Evolutionary conservation across 2,329 filamentous ascomycete genomes (phyloP).

Genomic region (Penicillium verrucosum): DNA sequence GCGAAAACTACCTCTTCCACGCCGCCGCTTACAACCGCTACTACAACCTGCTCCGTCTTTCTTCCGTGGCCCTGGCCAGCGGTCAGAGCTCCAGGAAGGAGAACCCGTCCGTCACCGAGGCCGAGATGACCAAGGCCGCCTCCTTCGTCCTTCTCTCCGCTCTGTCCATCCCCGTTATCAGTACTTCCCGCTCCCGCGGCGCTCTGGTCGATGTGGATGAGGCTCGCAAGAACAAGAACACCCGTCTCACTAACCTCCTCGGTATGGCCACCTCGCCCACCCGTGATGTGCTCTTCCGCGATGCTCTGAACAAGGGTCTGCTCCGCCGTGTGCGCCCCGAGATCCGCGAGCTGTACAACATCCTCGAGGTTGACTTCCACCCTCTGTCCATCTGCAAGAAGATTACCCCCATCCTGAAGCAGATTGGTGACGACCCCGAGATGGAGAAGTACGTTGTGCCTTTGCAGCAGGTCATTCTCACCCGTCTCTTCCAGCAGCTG

Average conservation of each 20-base stretch:
- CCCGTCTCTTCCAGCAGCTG: conserved; percentile 95
- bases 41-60: conserved; percentile 93
- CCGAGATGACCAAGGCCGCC: conserved; percentile 87
- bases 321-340: conserved; percentile 89
- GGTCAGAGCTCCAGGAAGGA: conserved; percentile 91
- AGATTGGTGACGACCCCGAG: conserved; percentile 90
- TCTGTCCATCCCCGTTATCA: conserved; percentile 97
- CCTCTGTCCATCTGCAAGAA: conserved; percentile 98
- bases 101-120: conserved; percentile 83
- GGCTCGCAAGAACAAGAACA: conserved; percentile 98
- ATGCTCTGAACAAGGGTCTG: conserved; percentile 90
- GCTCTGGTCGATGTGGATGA: conserved; percentile 96
- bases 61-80: conserved; percentile 73
- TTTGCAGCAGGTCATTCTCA: conserved; percentile 97
- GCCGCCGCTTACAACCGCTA: conserved; percentile 96
- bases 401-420: conserved; percentile 89
- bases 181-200: conserved; percentile 91
- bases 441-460: conserved; percentile 97
- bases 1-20: conserved; percentile 99
- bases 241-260: conserved; percentile 88
- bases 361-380: conserved; percentile 98
- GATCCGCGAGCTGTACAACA: conserved; percentile 96
- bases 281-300: conserved; percentile 87
- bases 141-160: conserved; percentile 95
- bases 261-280: conserved; percentile 89